phyloP scores from a whole-genome alignment of 495 filamentous ascomycete species.

The Achaetomiella virescens region DNA sequence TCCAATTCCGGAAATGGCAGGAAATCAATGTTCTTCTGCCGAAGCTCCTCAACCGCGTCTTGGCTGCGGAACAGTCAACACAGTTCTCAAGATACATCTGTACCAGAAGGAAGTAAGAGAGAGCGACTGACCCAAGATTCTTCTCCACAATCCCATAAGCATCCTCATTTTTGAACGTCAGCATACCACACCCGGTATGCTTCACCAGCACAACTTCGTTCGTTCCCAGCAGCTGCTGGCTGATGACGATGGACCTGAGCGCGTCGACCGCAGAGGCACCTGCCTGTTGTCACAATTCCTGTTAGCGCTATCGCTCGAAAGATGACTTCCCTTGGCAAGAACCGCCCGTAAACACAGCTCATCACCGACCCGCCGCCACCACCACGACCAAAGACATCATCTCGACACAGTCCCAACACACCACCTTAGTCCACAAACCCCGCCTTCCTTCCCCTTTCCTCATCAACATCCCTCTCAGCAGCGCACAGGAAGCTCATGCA shows the following conservation, averaged over 20 bases:
- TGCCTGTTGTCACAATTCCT: conserved; percentile 26
- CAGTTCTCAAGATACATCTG: background rate
- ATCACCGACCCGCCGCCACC: no score
- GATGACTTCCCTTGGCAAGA: no score
- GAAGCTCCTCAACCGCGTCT: conserved; percentile 23
- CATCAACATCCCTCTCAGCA: no score
- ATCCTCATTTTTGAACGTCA: conserved; percentile 66
- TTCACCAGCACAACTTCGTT: conserved; percentile 71
- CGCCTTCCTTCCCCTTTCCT: no score
- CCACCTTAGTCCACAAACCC: no score
- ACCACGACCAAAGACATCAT: no score
- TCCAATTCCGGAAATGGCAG: conserved; percentile 60
- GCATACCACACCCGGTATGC: conserved; percentile 78
- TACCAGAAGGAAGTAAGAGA: background rate
- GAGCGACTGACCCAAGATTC: conserved; percentile 40
- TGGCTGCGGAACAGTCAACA: conserved; percentile 11
- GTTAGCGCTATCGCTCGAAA: no score
- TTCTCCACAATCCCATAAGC: conserved; percentile 51
- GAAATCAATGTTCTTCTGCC: conserved; percentile 45
- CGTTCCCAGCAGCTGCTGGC: conserved; percentile 76
- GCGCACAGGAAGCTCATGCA: no score
- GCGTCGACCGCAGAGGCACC: conserved; percentile 64
- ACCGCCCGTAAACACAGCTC: no score
- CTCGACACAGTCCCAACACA: no score
- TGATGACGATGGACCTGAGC: conserved; percentile 69